Evolutionary conservation across 2,329 filamentous ascomycete species (phyloP).

Genomic region (Phialophora chinensis): DNA sequence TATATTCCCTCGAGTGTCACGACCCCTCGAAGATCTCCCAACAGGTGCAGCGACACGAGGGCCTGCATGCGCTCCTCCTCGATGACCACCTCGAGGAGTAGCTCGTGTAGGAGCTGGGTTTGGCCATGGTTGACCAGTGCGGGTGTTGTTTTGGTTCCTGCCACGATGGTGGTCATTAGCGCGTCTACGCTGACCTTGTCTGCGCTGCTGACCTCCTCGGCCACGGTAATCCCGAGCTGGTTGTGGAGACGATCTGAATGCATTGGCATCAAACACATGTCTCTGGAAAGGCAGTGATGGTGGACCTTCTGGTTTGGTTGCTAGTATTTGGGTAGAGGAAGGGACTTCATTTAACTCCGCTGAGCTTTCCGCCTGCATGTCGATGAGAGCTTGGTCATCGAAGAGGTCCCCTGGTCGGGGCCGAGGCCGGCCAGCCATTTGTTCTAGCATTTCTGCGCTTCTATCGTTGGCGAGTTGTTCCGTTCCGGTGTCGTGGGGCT

Average conservation of each 20-base stretch:
- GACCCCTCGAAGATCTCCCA: conserved; percentile 8
- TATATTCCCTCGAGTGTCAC: conserved; percentile 2
- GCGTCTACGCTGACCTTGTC: conserved; percentile 6
- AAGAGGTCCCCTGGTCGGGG: not conserved
- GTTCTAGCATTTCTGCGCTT: not conserved
- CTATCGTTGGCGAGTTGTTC: not conserved
- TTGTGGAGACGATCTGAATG: conserved; percentile 12
- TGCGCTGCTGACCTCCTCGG: not conserved
- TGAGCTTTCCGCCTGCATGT: not conserved
- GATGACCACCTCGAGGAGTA: conserved; percentile 8
- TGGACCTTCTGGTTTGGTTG: not conserved
- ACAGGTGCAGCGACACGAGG: not conserved
- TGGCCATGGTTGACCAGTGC: not conserved
- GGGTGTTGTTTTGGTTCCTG: not conserved
- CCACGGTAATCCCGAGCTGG: conserved; percentile 8
- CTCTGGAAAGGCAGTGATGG: not conserved
- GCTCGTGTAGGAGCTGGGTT: not conserved
- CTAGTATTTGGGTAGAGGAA: not conserved
- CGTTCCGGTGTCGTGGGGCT: not conserved
- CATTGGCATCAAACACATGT: conserved; percentile 20
- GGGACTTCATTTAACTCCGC: not conserved
- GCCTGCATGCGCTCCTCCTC: not conserved
- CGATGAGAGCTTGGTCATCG: not conserved
- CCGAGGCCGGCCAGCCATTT: not conserved
- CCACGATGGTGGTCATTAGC: not conserved